Base-by-base conservation (phyloP, 805 yeast genomes). In the Cyberlindnera veronae region DNA sequence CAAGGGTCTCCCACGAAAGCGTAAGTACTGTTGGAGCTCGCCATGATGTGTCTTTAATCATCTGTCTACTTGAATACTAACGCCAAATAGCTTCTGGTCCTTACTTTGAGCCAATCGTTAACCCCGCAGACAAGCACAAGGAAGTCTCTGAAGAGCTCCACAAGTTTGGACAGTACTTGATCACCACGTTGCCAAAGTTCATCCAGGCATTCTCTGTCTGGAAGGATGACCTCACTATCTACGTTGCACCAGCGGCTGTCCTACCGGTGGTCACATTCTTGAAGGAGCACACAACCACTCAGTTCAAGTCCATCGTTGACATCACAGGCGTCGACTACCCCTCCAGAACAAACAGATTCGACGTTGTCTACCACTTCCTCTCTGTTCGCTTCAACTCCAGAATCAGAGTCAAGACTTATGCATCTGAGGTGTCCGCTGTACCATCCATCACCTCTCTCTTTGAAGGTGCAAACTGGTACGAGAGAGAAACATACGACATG, bases 291-390 rank as follows among this genome's bases (percentile, higher is more conserved):
- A 80, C 91, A 17, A 72, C 95, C 3, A 72, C 88, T 13, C 95
- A 87, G 66, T 87, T 77, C 68, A 87, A 84, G 63, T 63, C 82
- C 8, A 79, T 82, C 41, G 72, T 84, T 74, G 93, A 87, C 60
- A 76, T 87, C 41, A 87, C 95, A 23, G 95, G 87, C 12, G 95
- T 80, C 18, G 95, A 87, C 64, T 87, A 77, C 63, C 95, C 95
- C 28, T 71, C 86, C 12, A 79, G 95, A 67, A 72, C 80, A 35
- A 83, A 85, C 68, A 76, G 95, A 61, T 87, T 87, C 58, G 95
- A 87, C 56, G 88, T 87, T 38, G 91, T 87, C 17, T 87, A 87
- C 67, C 86, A 87, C 65, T 60, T 87, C 57, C 72, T 87, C 51
- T 81, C 90, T 30, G 83, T 81, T 36, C 79, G 93, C 58, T 84